Evolutionary conservation across 371 early-diverging fungal genomes (phyloP).

Genomic region (Mucor racemosus): DNA sequence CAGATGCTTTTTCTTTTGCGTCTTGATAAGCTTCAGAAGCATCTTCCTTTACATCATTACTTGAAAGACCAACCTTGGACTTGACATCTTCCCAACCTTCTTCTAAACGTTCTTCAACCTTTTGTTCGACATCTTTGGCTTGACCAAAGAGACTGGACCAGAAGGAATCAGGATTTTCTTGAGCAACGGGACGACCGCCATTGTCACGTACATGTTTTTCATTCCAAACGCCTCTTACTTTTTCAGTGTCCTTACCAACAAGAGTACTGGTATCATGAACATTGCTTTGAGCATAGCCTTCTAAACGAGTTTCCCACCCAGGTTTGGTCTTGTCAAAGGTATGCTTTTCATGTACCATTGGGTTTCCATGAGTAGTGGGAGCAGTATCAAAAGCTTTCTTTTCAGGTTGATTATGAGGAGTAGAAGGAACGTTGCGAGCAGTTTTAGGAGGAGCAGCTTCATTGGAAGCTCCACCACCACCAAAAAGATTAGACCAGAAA

Average conservation of each 20-base stretch:
- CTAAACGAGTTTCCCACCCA: slow-evolving; percentile 11
- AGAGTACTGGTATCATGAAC: slow-evolving; percentile 22
- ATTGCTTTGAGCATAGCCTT: slow-evolving; percentile 19
- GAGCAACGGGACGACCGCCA: neutral
- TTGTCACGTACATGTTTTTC: slow-evolving; percentile 11
- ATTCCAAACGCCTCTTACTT: slow-evolving; percentile 24
- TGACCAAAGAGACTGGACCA: slow-evolving; percentile 19
- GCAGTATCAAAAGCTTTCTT: neutral
- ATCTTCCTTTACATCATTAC: slow-evolving; percentile 11
- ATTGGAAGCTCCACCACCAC: neutral
- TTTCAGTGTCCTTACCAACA: slow-evolving; percentile 29
- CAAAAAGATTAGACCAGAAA: slow-evolving; percentile 10
- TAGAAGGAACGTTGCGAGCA: neutral
- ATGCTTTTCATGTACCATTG: slow-evolving; percentile 27
- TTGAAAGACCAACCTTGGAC: slow-evolving; percentile 4
- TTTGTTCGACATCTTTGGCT: slow-evolving; percentile 7
- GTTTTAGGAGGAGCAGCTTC: neutral
- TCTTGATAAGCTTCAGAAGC: slow-evolving; percentile 16
- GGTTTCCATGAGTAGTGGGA: slow-evolving; percentile 12
- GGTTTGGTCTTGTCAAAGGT: slow-evolving; percentile 15
- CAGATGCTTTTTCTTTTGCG: slow-evolving; percentile 12
- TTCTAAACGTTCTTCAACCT: slow-evolving; percentile 4
- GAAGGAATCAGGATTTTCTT: neutral
- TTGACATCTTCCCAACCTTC: slow-evolving; percentile 19
- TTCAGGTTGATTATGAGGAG: neutral